Base-by-base conservation (phyloP, 1,139 yeast species). In the Scheffersomyces parashehatae region DNA sequence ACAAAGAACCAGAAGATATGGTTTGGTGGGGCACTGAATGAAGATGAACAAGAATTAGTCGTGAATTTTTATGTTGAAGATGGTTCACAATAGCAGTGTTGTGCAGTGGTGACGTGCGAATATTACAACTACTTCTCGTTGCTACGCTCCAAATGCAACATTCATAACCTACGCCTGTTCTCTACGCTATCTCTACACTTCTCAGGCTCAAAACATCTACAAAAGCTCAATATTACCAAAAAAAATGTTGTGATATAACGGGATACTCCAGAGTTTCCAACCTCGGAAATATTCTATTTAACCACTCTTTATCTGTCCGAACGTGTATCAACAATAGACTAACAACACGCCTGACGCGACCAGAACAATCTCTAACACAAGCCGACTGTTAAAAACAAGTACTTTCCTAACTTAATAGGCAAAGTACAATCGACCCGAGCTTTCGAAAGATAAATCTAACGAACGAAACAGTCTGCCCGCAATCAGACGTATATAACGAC, bases 401-500 rank as follows among this genome's bases (percentile, higher is more conserved):
- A 47, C 56, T 64, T 67, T 68, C 82, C 81, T 76, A 77, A 77
- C 49, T 62, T 58, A 77, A 77, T 77, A 76, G 79, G 81, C 81
- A 73, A 70, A 58, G 51, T 48, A 47, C 51, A 39, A 31, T 29
- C 42, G 41, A 44, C 15, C 36, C 46, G 28, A 42, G 54, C 54
- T 49, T 51, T 41, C 52, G 45, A 45, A 43, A 43, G 36, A 20
- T 20, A 20, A 20, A 20, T 20, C 26, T 20, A 6, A 47, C 44
- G 47, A 43, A 54, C 54, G 54, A 46, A 46, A 61, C 54, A 48
- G 49, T 46, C 43, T 49, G 44, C 52, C 55, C 61, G 58, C 64
- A 60, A 55, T 59, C 60, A 58, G 57, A 64, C 49, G 49, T 48
- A 53, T 58, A 43, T 45, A 14, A 31, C 24, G 50, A 66, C 56